Conservation (phyloP, 2,329 filamentous ascomycete species). For the Aspergillus sp. region DNA sequence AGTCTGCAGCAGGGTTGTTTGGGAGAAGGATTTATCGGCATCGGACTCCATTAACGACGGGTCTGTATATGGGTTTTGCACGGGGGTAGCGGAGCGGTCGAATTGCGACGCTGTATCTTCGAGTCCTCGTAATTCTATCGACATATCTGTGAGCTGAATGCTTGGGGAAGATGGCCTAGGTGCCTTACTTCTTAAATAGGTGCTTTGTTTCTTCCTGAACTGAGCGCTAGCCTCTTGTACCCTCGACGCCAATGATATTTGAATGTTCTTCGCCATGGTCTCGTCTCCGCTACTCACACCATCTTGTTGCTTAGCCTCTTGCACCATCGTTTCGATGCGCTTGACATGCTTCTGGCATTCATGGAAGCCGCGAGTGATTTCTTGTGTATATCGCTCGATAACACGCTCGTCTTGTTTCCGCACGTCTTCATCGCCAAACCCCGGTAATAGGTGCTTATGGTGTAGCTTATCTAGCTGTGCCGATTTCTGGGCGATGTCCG, state of each 20-base stretch:
- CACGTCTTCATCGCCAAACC: conserved; percentile 92
- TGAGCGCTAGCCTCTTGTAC: conserved; percentile 89
- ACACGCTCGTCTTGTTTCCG: conserved; percentile 83
- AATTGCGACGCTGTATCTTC: conserved; percentile 59
- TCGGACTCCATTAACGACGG: conserved; percentile 91
- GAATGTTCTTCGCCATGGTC: conserved; percentile 93
- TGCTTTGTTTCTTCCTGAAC: conserved; percentile 96
- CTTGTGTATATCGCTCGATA: conserved; percentile 86
- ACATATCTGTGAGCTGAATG: conserved; percentile 11
- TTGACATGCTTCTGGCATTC: conserved; percentile 87
- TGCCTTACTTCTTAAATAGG: conserved; percentile 82
- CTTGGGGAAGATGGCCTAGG: background rate
- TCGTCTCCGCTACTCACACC: conserved; percentile 80
- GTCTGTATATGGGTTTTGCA: conserved; percentile 70
- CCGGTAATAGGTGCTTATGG: conserved; percentile 93
- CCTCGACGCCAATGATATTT: conserved; percentile 81
- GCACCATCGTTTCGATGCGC: conserved; percentile 81
- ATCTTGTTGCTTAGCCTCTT: conserved; percentile 69
- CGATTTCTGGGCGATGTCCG: conserved; percentile 77
- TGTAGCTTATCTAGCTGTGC: conserved; percentile 87
- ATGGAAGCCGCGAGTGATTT: conserved; percentile 86
- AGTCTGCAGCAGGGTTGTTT: conserved; percentile 81
- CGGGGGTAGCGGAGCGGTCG: conserved; percentile 50
- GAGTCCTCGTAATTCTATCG: conserved; percentile 70
- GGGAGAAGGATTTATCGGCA: conserved; percentile 86